Conservation (phyloP, 1,284 basidiomycete genomes). For the Ustilago shanxiensis region DNA sequence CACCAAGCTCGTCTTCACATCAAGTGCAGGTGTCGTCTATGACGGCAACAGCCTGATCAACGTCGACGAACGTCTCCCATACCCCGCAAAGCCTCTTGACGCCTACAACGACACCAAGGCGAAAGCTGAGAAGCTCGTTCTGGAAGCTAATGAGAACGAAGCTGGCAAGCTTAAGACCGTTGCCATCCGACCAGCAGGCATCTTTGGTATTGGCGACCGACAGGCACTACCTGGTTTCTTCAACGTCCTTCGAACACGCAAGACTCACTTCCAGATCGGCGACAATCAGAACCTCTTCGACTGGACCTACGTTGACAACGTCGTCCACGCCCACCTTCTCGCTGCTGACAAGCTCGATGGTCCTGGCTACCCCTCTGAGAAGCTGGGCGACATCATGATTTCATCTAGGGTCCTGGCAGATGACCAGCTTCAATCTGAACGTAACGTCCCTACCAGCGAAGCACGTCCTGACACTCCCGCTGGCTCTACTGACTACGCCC, state of each 20-base stretch:
- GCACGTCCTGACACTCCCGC: slow-evolving; percentile 53
- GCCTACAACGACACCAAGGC: slow-evolving; percentile 98
- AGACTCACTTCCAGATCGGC: slow-evolving; percentile 94
- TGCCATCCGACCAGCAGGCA: slow-evolving; percentile 91
- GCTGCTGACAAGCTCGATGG: slow-evolving; percentile 83
- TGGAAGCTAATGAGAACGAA: slow-evolving; percentile 83
- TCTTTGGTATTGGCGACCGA: slow-evolving; percentile 95
- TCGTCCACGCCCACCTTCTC: slow-evolving; percentile 92
- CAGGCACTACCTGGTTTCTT: slow-evolving; percentile 86
- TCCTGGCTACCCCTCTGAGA: slow-evolving; percentile 68
- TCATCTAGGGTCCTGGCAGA: slow-evolving; percentile 39
- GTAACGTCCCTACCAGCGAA: slow-evolving; percentile 62
- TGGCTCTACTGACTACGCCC: slow-evolving; percentile 64
- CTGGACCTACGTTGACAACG: slow-evolving; percentile 97
- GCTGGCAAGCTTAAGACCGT: slow-evolving; percentile 83
- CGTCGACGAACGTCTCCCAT: slow-evolving; percentile 87
- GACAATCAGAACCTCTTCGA: slow-evolving; percentile 94
- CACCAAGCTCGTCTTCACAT: slow-evolving; percentile 92
- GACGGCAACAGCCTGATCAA: slow-evolving; percentile 85
- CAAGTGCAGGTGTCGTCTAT: slow-evolving; percentile 92
- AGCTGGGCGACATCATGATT: slow-evolving; percentile 57
- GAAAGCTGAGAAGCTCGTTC: slow-evolving; percentile 84
- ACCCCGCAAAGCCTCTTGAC: slow-evolving; percentile 83
- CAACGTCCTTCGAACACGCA: slow-evolving; percentile 80
- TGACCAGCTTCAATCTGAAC: slow-evolving; percentile 41